phyloP scores from a whole-genome alignment of 176 grass and related monocot genomes.

The Oryza glumipatula region DNA sequence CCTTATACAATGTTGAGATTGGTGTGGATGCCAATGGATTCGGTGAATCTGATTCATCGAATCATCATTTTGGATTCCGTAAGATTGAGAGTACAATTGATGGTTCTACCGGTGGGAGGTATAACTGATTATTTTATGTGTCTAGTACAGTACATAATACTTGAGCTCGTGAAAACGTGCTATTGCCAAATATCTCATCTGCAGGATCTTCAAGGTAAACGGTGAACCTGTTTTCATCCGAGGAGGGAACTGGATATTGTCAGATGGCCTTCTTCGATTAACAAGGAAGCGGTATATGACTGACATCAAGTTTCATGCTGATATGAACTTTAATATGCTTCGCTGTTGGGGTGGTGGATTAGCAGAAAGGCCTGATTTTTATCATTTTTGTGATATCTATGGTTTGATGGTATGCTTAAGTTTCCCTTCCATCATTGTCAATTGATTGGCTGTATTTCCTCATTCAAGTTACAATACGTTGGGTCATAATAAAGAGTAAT shows the following conservation, averaged over 20 bases:
- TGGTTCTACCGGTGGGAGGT: conserved; percentile 88
- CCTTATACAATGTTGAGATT: conserved; percentile 80
- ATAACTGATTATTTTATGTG: not conserved
- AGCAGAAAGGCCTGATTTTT: conserved; percentile 91
- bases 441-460: not conserved
- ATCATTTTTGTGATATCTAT: conserved; percentile 89
- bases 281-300: conserved; percentile 88
- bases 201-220: conserved; percentile 94
- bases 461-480: conserved; percentile 15
- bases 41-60: conserved; percentile 91
- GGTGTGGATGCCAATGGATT: conserved; percentile 84
- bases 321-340: conserved; percentile 99
- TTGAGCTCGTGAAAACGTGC: conserved; percentile 22
- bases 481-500: conserved; percentile 3
- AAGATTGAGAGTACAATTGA: conserved; percentile 92
- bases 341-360: conserved; percentile 96
- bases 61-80: conserved; percentile 78
- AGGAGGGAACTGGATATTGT: conserved; percentile 99
- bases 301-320: conserved; percentile 91
- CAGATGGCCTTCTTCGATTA: conserved; percentile 86
- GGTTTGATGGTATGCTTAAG: conserved; percentile 72
- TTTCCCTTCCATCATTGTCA: conserved; percentile 25
- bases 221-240: conserved; percentile 87
- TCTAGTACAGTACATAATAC: not conserved
- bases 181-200: conserved; percentile 34